phyloP scores from a whole-genome alignment of 768 basidiomycete species.

The Rhizopogon rudus region DNA sequence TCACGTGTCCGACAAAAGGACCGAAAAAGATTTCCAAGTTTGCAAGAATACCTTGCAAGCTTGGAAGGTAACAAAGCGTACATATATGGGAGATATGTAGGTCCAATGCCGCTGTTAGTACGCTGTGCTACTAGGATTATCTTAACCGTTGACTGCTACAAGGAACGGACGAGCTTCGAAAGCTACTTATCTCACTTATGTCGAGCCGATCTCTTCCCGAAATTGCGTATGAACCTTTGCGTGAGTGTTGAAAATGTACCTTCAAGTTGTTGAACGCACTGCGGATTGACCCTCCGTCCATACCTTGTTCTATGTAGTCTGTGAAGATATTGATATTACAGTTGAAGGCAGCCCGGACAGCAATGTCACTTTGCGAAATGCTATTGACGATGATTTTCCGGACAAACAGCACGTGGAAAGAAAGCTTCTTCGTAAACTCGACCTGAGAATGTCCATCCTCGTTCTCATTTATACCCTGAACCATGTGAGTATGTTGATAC shows the following conservation, averaged over 20 bases:
- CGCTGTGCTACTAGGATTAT: too few species aligned
- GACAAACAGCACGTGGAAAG: constrained; percentile 34
- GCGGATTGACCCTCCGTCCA: not conserved
- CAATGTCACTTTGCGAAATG: not conserved
- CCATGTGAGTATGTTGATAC: constrained; percentile 18
- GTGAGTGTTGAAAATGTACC: constrained; percentile 2
- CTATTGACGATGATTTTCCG: not conserved
- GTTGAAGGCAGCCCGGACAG: not conserved
- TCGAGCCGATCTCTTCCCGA: constrained; percentile 3
- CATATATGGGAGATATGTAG: too few species aligned
- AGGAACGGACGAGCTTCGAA: too few species aligned
- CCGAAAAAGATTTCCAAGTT: too few species aligned
- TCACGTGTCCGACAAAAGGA: too few species aligned
- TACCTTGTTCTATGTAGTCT: not conserved
- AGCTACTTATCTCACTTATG: not conserved
- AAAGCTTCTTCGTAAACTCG: constrained; percentile 34
- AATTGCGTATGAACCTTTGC: constrained; percentile 9
- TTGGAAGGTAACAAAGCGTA: too few species aligned
- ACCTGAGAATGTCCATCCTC: constrained; percentile 30
- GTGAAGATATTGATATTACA: not conserved
- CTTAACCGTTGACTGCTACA: too few species aligned
- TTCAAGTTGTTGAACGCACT: not conserved
- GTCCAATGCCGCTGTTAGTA: too few species aligned
- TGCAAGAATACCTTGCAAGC: too few species aligned
- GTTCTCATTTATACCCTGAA: constrained; percentile 31